These are phyloP conservation scores for Begonia fuchsioides DNA, from an alignment of 306 rosid species.

Conservation along the genomic window DNA sequence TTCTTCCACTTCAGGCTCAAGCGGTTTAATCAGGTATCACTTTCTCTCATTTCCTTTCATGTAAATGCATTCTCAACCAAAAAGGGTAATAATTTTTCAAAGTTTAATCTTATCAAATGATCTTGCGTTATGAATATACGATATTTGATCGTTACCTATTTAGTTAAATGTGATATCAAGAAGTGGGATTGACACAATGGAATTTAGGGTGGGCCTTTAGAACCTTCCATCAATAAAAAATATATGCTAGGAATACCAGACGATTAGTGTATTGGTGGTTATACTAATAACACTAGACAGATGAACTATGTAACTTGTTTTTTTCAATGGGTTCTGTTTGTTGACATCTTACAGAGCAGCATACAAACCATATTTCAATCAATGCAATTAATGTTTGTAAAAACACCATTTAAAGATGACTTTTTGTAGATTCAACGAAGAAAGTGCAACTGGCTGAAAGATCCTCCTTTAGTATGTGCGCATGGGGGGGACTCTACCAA, in stretches of 20 bases:
- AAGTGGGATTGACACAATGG: too few species aligned
- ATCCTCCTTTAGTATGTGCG: conserved; percentile 80
- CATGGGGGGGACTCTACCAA: conserved; percentile 80
- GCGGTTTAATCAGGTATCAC: conserved; percentile 33
- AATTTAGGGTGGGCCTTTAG: too few species aligned
- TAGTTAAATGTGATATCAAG: too few species aligned
- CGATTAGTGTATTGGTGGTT: too few species aligned
- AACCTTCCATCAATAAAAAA: too few species aligned
- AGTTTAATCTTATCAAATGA: background rate
- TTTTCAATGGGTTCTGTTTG: too few species aligned
- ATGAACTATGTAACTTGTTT: background rate
- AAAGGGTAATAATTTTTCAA: background rate
- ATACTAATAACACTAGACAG: too few species aligned
- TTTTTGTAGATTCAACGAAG: conserved; percentile 31
- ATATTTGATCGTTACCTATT: too few species aligned
- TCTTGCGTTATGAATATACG: too few species aligned
- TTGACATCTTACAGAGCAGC: too few species aligned
- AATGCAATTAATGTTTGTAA: background rate
- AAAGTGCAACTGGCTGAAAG: conserved; percentile 49
- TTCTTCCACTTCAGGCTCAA: conserved; percentile 62
- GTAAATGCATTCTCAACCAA: background rate
- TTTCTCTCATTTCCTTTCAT: background rate
- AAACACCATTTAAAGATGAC: background rate
- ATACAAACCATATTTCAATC: too few species aligned
- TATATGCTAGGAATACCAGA: too few species aligned